These are phyloP conservation scores for Penstemon davidsonii DNA, from an alignment of 257 asterid genomes.

Conservation along the genomic window DNA sequence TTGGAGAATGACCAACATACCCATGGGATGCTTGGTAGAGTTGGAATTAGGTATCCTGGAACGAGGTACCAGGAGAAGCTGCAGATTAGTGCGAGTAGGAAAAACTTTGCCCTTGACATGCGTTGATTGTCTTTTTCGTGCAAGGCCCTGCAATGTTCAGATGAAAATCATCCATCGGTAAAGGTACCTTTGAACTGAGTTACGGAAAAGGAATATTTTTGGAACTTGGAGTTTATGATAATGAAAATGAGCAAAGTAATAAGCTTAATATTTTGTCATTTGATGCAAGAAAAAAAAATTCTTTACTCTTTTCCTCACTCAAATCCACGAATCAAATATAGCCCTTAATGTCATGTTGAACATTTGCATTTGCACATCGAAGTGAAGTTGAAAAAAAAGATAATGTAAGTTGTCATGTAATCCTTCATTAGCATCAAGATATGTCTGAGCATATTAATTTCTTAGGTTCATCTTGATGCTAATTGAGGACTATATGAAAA, in stretches of 20 bases:
- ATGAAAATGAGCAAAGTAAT: no score
- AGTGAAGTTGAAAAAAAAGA: constrained; percentile 8
- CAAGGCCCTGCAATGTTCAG: constrained; percentile 68
- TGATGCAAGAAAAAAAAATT: no score
- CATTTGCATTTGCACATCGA: constrained; percentile 2
- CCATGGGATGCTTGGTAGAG: constrained; percentile 84
- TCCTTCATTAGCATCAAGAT: background rate
- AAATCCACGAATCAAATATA: no score
- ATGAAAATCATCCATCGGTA: constrained; percentile 13
- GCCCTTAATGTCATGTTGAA: background rate
- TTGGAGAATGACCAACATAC: constrained; percentile 79
- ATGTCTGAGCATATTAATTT: background rate
- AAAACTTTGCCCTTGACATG: constrained; percentile 81
- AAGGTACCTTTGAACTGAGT: constrained; percentile 2
- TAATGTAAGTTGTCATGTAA: background rate
- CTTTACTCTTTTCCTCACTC: no score
- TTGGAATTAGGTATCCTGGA: constrained; percentile 84
- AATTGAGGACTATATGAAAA: no score
- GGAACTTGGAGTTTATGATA: no score
- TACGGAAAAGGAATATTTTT: background rate
- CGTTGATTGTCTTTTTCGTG: constrained; percentile 78
- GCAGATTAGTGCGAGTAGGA: constrained; percentile 68
- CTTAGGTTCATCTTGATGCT: no score
- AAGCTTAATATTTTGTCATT: no score
- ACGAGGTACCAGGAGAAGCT: constrained; percentile 84